phyloP scores from a whole-genome alignment of 2,329 filamentous ascomycete species.

The Microdochium nivale region DNA sequence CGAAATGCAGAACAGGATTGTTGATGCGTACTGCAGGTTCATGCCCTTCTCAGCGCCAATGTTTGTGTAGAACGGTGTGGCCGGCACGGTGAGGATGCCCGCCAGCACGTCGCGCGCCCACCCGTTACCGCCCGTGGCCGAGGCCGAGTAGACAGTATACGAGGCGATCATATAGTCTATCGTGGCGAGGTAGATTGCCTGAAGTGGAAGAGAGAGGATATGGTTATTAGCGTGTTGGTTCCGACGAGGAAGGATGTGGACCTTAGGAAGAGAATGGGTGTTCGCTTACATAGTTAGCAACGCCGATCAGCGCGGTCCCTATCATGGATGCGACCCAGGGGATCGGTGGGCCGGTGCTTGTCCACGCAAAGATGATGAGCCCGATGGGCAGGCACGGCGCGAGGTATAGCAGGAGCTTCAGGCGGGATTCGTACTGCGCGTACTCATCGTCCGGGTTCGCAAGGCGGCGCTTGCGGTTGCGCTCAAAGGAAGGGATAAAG shows the following conservation, averaged over 20 bases:
- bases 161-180: slow-evolving; percentile 62
- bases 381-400: slow-evolving; percentile 52
- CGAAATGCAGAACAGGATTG: slow-evolving; percentile 42
- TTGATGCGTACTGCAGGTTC: slow-evolving; percentile 44
- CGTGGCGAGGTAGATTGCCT: slow-evolving; percentile 55
- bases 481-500: slow-evolving; percentile 42
- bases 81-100: slow-evolving; percentile 54
- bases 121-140: slow-evolving; percentile 59
- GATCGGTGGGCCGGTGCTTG: slow-evolving; percentile 38
- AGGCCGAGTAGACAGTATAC: slow-evolving; percentile 58
- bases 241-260: too few relatives aligned
- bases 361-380: slow-evolving; percentile 57
- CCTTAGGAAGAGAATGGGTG: background rate
- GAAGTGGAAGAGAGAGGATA: background rate
- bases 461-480: slow-evolving; percentile 34
- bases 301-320: slow-evolving; percentile 50
- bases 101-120: slow-evolving; percentile 58
- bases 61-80: slow-evolving; percentile 45
- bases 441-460: slow-evolving; percentile 37
- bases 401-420: slow-evolving; percentile 50
- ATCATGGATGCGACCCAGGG: slow-evolving; percentile 59
- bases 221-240: background rate
- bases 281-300: slow-evolving; percentile 44
- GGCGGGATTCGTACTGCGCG: slow-evolving; percentile 53
- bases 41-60: slow-evolving; percentile 33